These are phyloP conservation scores for Trametes maxima DNA, from an alignment of 768 basidiomycete species.

Conservation along the genomic window DNA sequence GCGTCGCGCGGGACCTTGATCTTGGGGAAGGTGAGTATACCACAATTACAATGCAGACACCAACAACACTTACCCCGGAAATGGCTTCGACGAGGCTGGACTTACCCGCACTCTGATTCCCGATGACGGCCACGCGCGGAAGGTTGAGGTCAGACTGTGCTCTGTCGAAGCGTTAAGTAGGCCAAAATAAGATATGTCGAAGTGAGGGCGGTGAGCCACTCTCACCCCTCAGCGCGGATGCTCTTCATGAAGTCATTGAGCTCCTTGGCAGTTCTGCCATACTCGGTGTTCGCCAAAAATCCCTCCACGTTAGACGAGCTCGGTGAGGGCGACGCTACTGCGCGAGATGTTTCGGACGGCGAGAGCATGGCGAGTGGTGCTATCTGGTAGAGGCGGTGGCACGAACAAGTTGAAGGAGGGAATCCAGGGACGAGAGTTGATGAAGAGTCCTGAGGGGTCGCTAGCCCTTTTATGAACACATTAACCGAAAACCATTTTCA, in stretches of 20 bases:
- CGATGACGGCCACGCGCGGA: conserved; percentile 51
- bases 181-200: neutral
- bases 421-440: too few species aligned
- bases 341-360: neutral
- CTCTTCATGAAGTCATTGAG: conserved; percentile 20
- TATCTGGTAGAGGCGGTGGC: neutral
- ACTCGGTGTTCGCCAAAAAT: neutral
- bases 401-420: too few species aligned
- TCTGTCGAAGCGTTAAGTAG: conserved; percentile 24
- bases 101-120: conserved; percentile 53
- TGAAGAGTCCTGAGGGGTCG: too few species aligned
- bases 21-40: neutral
- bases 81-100: conserved; percentile 53
- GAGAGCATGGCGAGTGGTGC: neutral
- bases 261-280: conserved; percentile 19
- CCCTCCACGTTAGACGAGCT: neutral
- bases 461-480: too few species aligned
- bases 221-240: conserved; percentile 15
- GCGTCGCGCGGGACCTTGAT: conserved; percentile 28
- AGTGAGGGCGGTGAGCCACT: neutral
- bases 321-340: neutral
- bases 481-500: too few species aligned
- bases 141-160: conserved; percentile 49
- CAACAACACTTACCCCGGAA: conserved; percentile 45
- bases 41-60: too few species aligned